Conservation (phyloP, 768 basidiomycete genomes). For the Pleurotus tuber-regium region DNA sequence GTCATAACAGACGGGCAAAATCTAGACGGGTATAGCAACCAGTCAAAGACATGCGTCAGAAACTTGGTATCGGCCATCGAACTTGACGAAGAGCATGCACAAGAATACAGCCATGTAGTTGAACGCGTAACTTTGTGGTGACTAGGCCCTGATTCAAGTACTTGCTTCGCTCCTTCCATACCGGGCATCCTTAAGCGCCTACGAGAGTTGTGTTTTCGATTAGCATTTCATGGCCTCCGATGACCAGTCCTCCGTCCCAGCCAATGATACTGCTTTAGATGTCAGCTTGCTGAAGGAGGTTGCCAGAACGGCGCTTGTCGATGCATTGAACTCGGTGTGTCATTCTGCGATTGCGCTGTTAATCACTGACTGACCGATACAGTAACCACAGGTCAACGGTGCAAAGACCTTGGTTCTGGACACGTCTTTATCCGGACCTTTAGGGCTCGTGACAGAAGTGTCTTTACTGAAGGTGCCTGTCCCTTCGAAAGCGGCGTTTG, state of each 20-base stretch:
- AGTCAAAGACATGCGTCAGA: too few species aligned
- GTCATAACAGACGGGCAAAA: too few species aligned
- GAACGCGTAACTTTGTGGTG: too few species aligned
- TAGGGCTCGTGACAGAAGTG: slow-evolving; percentile 95
- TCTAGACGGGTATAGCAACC: too few species aligned
- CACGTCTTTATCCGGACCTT: slow-evolving; percentile 80
- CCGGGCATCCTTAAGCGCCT: too few species aligned
- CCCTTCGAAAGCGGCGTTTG: background rate
- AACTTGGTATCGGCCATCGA: too few species aligned
- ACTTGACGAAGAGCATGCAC: too few species aligned
- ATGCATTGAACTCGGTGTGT: slow-evolving; percentile 78
- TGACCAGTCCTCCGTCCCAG: slow-evolving; percentile 30
- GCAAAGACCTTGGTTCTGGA: slow-evolving; percentile 97
- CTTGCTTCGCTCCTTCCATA: too few species aligned
- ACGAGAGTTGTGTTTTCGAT: background rate
- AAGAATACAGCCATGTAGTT: too few species aligned
- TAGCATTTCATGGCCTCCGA: slow-evolving; percentile 30
- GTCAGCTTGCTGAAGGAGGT: slow-evolving; percentile 72
- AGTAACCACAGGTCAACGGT: slow-evolving; percentile 67
- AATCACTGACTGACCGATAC: slow-evolving; percentile 6
- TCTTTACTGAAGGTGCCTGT: slow-evolving; percentile 82
- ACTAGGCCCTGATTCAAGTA: too few species aligned
- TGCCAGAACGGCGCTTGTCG: slow-evolving; percentile 76
- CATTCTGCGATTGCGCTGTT: background rate
- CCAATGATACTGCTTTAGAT: slow-evolving; percentile 46